Conservation (phyloP, 2,329 filamentous ascomycete genomes). For the Geosmithia morbida region DNA sequence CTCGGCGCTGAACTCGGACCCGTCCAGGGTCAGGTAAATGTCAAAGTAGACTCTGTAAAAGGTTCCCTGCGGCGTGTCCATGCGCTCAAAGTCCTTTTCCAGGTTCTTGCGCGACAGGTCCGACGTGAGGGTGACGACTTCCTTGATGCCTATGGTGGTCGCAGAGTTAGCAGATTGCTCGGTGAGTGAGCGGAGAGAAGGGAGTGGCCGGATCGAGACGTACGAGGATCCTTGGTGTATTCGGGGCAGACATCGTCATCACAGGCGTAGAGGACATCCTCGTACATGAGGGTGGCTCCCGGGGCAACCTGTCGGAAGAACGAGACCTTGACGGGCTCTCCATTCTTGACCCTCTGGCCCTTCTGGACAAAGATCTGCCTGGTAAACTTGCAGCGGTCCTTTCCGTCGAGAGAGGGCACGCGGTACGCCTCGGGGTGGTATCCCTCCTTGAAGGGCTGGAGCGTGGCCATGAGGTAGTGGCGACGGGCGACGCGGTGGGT, state of each 20-base stretch:
- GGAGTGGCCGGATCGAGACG: too few relatives aligned
- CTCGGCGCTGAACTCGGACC: constrained; percentile 95
- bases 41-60: constrained; percentile 78
- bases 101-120: constrained; percentile 96
- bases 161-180: constrained; percentile 10
- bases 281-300: constrained; percentile 96
- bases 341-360: constrained; percentile 97
- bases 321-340: constrained; percentile 95
- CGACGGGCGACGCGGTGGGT: constrained; percentile 93
- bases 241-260: constrained; percentile 97
- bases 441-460: constrained; percentile 97
- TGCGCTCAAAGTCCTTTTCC: constrained; percentile 97
- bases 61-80: constrained; percentile 95
- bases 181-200: background rate
- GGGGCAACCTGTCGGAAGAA: constrained; percentile 98
- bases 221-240: constrained; percentile 98
- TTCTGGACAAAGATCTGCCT: constrained; percentile 98
- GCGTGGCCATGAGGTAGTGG: constrained; percentile 97
- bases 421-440: constrained; percentile 98
- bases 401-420: constrained; percentile 89
- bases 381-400: constrained; percentile 97
- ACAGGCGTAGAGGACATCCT: constrained; percentile 94
- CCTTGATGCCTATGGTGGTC: constrained; percentile 75
- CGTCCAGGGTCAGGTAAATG: constrained; percentile 86
- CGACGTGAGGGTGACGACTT: constrained; percentile 93